Percentiles rank a stretch among this genome's conserved stretches.
These are phyloP conservation scores for Fibroporia radiculosa DNA, from an alignment of 768 basidiomycete species.

Conservation along the genomic window DNA sequence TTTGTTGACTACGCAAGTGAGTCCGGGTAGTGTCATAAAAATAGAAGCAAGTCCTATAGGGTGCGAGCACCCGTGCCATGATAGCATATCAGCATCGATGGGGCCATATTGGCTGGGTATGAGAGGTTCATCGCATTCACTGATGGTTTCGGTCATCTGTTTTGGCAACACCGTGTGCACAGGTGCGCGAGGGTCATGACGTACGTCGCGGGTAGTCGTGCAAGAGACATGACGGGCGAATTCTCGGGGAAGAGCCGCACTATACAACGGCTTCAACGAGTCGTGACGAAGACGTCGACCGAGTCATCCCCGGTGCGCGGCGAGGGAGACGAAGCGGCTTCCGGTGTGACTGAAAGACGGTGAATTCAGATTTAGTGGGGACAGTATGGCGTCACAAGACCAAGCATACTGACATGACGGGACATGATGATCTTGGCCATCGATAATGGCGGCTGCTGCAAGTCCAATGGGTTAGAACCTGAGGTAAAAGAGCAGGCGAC, in stretches of 20 bases:
- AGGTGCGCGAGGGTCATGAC: neutral
- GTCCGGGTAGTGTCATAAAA: too few species aligned
- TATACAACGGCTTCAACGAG: slow-evolving; percentile 15
- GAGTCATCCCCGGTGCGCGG: slow-evolving; percentile 17
- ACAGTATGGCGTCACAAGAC: slow-evolving; percentile 6
- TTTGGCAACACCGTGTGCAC: neutral
- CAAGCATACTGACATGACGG: slow-evolving; percentile 20
- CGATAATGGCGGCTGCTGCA: slow-evolving; percentile 21
- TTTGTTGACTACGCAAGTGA: too few species aligned
- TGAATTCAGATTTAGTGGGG: neutral
- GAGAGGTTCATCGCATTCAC: neutral
- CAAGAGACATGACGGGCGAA: neutral
- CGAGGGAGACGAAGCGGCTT: slow-evolving; percentile 15
- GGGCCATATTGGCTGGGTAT: too few species aligned
- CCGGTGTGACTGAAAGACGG: slow-evolving; percentile 13
- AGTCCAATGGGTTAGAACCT: slow-evolving; percentile 8
- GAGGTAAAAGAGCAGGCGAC: slow-evolving; percentile 2
- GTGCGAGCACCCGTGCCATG: too few species aligned
- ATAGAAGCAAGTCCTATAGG: too few species aligned
- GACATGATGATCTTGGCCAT: slow-evolving; percentile 27
- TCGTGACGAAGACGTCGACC: slow-evolving; percentile 17
- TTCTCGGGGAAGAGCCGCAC: too few species aligned
- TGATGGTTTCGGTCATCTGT: neutral
- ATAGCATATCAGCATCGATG: too few species aligned
- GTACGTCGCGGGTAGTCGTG: neutral